Evolutionary conservation across 495 filamentous ascomycete genomes (phyloP).

Genomic region (Aspergillus ostianus): DNA sequence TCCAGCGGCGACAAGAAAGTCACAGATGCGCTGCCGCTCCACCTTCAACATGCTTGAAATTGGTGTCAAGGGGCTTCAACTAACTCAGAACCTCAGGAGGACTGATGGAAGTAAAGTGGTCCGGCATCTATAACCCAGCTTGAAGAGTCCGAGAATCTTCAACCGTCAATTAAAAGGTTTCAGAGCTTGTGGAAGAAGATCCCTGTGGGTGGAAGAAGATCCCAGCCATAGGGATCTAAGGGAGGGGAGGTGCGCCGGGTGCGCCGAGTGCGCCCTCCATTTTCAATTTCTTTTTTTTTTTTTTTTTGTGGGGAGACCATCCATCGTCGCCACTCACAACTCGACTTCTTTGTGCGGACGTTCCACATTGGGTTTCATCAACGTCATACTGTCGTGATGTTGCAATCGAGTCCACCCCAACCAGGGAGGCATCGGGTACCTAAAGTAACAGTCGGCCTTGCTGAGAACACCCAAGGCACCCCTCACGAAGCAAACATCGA

Average conservation of each 20-base stretch:
- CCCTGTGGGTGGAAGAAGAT: not conserved
- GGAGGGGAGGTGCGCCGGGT: too few species aligned
- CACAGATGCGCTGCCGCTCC: too few species aligned
- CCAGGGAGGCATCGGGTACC: not conserved
- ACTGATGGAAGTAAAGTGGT: too few species aligned
- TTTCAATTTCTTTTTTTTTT: not conserved
- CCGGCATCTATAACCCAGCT: too few species aligned
- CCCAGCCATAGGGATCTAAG: too few species aligned
- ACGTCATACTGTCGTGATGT: slow-evolving; percentile 26
- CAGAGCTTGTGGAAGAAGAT: not conserved
- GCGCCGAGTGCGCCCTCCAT: too few species aligned
- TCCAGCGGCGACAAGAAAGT: too few species aligned
- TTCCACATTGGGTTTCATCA: slow-evolving; percentile 12
- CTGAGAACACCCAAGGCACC: not conserved
- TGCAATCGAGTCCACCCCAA: slow-evolving; percentile 10
- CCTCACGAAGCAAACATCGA: too few species aligned
- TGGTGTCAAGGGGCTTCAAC: too few species aligned
- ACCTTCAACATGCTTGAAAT: not conserved
- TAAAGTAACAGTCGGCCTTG: not conserved
- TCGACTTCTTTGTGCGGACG: not conserved
- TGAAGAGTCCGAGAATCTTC: too few species aligned
- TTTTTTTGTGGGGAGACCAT: slow-evolving; percentile 6
- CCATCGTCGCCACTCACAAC: not conserved
- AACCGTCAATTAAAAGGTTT: not conserved
- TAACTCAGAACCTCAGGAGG: too few species aligned